Evolutionary conservation across 164 flowering plant species (phyloP), one percentile per base, ranked within the genome.

Genomic region (Euptelea pleiosperma): DNA sequence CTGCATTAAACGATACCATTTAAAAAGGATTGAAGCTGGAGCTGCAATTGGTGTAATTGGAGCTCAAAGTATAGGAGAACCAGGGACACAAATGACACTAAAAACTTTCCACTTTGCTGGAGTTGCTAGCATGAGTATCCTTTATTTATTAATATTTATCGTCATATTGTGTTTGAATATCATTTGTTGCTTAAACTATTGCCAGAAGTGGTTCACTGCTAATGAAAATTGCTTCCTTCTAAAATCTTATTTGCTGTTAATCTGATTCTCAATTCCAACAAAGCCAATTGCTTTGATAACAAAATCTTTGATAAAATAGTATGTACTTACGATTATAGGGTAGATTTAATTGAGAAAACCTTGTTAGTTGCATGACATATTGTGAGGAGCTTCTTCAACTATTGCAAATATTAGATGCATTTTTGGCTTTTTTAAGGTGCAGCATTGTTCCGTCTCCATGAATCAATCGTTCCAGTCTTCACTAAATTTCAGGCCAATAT

Each of bases 61-160:
- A 59, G 99, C 99, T 61, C 97, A 91, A 56, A 94, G 97, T 74
- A 94, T 94, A 43, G 99, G 97, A 62, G 99, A 94, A 65, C 99
- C 97, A 26, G 97, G 99, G 62, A 94, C 99, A 11, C 99, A 91
- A 55, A 94, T 94, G 99, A 94, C 99, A 35, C 60, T 94, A 52
- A 91, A 91, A 79, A 91, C 97, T 59, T 91, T 94, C 61, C 99
- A 94, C 68, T 94, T 94, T 85, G 99, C 99, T 79, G 99, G 99
- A 67, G 96, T 94, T 71, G 99, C 97, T 12, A 94, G 99, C 95
- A 94, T 90, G 99, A 94, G 99, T 93, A 93, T 93, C 95, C 99
- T 85, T 71, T 52, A 8, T 56, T 57, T 36, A 22, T 26, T n/a
- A n/a, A 10, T 8, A 35, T 22, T 48, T 19, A 45, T 26, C 6